Base-by-base conservation (phyloP, 176 grass and related monocot species). In the Cenchrus purpureus region DNA sequence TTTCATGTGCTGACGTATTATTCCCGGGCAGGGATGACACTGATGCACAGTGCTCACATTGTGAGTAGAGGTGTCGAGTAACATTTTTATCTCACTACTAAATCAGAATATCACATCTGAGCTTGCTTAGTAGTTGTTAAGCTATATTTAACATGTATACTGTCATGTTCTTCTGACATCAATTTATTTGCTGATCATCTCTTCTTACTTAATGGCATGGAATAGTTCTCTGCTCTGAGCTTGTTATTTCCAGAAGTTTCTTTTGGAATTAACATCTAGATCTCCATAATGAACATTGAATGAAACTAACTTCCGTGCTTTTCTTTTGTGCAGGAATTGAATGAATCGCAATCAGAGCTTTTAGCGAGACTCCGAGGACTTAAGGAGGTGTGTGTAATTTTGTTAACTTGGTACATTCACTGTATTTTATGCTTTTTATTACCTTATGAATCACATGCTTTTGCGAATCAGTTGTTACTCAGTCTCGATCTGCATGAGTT, bases 301-400 rank as follows among this genome's bases (percentile, higher is more conserved):
- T 28, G 59, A 84, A 17, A 20, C n/a, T 28, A 34, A 74, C 43
- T 83, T 79, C 15, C 2, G 0, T 44, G 7, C 17, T 25, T 73
- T 34, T 79, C 37, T 17, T 82, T 20, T 49, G 72, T 34, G 20
- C 61, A 96, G 93, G 97, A 94, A 53, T 76, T 98, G 68, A 88
- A 91, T 71, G 86, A 98, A 68, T 92, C 97, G 6, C 97, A 98
- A 65, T 87, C 91, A 57, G 91, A 98, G 55, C 85, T 98, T 88
- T 72, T 95, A 79, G 86, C 77, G 37, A 94, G 97, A 73, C 91
- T 98, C 75, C 74, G 76, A 63, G 93, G 93, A 59, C 81, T 98
- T 37, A 98, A 95, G 75, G 91, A 95, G 89, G 97, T 98, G 65
- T 69, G 70, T 76, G 31, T 81, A 62, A 20, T 86, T 74, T 87